These are phyloP conservation scores for Kodamaea neixiangensis DNA, from an alignment of 805 yeast species.

Conservation along the genomic window DNA sequence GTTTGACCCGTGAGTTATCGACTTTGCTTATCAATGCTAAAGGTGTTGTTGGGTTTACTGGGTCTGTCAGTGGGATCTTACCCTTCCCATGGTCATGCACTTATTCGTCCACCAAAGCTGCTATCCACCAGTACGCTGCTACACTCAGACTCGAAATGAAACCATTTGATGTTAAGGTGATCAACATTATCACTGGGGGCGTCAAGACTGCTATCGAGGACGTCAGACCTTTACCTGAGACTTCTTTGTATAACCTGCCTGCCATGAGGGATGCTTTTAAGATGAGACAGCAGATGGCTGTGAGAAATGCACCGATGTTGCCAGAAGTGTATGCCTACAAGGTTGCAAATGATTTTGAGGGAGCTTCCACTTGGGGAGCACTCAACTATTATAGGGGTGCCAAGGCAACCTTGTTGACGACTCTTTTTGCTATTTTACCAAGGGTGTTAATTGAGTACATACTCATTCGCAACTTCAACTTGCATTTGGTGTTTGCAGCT, in stretches of 20 bases:
- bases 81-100: constrained; percentile 73
- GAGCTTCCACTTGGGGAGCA: constrained; percentile 4
- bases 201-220: constrained; percentile 67
- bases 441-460: not conserved
- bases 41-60: constrained; percentile 74
- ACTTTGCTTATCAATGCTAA: constrained; percentile 59
- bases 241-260: constrained; percentile 52
- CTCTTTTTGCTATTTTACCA: constrained; percentile 4
- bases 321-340: constrained; percentile 56
- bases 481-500: not conserved
- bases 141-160: constrained; percentile 65
- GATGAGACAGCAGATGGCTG: constrained; percentile 60
- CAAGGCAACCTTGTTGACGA: constrained; percentile 4
- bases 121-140: constrained; percentile 71
- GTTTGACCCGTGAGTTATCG: constrained; percentile 59
- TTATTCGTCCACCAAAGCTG: constrained; percentile 72
- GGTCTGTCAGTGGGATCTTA: constrained; percentile 66
- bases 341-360: constrained; percentile 49
- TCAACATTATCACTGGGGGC: constrained; percentile 74
- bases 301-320: constrained; percentile 56
- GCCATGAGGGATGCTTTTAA: constrained; percentile 53
- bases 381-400: constrained; percentile 9
- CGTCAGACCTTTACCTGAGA: constrained; percentile 56
- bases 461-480: not conserved
- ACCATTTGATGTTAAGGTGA: constrained; percentile 70